Evolutionary conservation across 768 basidiomycete genomes (phyloP).

Genomic region (Kondoa subrosea): DNA sequence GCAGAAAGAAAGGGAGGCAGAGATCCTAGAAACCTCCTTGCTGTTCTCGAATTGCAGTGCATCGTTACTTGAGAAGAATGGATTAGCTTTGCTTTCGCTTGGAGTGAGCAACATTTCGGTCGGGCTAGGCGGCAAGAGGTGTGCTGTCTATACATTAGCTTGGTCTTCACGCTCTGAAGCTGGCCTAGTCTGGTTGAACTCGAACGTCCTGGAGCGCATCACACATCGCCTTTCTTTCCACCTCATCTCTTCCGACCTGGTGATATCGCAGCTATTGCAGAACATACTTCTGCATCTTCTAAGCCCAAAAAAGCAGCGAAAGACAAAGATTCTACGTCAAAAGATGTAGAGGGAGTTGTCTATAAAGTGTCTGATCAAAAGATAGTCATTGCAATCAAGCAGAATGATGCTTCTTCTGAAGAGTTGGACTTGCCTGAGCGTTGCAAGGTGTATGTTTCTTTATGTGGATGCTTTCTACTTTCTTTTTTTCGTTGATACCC

Average conservation of each 20-base stretch:
- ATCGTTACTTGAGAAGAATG: conserved; percentile 13
- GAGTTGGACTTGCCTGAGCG: conserved; percentile 17
- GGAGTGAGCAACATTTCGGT: conserved; percentile 9
- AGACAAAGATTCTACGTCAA: background rate
- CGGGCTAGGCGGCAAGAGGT: conserved; percentile 20
- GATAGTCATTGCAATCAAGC: conserved; percentile 14
- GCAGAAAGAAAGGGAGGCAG: conserved; percentile 10
- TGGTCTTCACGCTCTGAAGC: background rate
- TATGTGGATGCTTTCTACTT: background rate
- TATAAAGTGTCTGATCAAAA: conserved; percentile 13
- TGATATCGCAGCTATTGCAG: conserved; percentile 9
- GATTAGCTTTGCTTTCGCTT: conserved; percentile 13
- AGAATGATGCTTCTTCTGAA: conserved; percentile 1
- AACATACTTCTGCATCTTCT: background rate
- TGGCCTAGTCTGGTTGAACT: conserved; percentile 15
- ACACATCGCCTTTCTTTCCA: background rate
- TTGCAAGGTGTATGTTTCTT: conserved; percentile 17
- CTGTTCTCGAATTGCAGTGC: conserved; percentile 15
- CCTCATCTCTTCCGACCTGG: conserved; percentile 14
- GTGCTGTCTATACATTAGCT: background rate
- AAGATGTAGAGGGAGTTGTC: conserved; percentile 16
- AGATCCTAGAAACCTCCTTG: conserved; percentile 13
- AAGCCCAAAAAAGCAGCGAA: too few species aligned
- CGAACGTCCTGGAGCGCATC: conserved; percentile 9
- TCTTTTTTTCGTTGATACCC: background rate